Conservation (phyloP, 345 rosid genomes). For the Aegle marmelos region DNA sequence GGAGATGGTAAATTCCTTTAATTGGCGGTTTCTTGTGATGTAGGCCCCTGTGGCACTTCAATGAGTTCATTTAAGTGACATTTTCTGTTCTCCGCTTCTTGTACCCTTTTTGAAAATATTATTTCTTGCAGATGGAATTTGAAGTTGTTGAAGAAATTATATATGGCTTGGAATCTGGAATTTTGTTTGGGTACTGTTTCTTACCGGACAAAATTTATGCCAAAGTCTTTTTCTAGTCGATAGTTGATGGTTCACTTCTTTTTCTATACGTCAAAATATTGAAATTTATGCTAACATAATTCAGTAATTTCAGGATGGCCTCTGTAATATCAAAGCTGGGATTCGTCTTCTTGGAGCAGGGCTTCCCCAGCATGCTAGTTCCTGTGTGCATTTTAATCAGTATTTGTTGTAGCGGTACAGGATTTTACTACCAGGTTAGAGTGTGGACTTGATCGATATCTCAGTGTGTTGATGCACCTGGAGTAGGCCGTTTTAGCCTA, state of each 20-base stretch:
- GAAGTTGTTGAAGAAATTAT: slow-evolving; percentile 99
- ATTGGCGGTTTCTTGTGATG: neutral
- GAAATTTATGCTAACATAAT: slow-evolving; percentile 7
- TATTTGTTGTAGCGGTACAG: slow-evolving; percentile 82
- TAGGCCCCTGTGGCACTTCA: neutral
- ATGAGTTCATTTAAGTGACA: neutral
- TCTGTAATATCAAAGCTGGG: slow-evolving; percentile 98
- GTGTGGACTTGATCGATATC: neutral
- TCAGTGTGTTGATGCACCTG: neutral
- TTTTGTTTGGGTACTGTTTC: slow-evolving; percentile 77
- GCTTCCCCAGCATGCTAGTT: slow-evolving; percentile 59
- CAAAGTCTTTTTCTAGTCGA: neutral
- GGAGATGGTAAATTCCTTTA: slow-evolving; percentile 53
- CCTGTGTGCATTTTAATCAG: slow-evolving; percentile 89
- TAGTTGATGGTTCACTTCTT: neutral
- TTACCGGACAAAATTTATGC: neutral
- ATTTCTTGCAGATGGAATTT: slow-evolving; percentile 65
- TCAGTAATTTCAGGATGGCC: slow-evolving; percentile 72
- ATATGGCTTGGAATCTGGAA: slow-evolving; percentile 93
- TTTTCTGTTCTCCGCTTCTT: slow-evolving; percentile 10
- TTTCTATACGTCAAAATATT: neutral
- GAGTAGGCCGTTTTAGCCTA: neutral
- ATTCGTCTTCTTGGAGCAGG: slow-evolving; percentile 82
- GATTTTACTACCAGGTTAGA: slow-evolving; percentile 86
- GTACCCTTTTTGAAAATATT: slow-evolving; percentile 2